A percentile compares a stretch with the other conserved stretches of the same genome.
phyloP scores from a whole-genome alignment of 805 yeast species.

The Candida quercuum region DNA sequence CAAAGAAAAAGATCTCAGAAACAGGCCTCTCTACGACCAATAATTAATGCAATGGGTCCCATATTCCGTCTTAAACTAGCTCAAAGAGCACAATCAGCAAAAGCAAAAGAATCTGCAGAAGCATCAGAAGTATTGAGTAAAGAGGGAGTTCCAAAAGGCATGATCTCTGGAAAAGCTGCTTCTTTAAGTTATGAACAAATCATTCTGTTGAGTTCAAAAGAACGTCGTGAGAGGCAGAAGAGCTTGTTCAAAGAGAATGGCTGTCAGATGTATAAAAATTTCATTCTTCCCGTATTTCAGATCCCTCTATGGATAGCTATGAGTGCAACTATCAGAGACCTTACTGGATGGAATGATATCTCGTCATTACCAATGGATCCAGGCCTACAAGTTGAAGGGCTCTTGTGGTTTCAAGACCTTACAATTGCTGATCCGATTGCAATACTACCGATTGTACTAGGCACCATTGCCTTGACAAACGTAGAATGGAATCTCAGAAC shows the following conservation, averaged over 20 bases:
- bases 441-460: constrained; percentile 65
- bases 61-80: constrained; percentile 54
- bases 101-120: constrained; percentile 24
- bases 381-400: constrained; percentile 45
- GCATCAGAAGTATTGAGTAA: constrained; percentile 8
- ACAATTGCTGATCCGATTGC: constrained; percentile 56
- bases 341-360: constrained; percentile 52
- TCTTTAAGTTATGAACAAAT: constrained; percentile 74
- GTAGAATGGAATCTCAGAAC: constrained; percentile 78
- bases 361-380: constrained; percentile 42
- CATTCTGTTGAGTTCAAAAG: constrained; percentile 66
- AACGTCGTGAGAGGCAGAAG: constrained; percentile 70
- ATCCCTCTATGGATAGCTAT: constrained; percentile 83
- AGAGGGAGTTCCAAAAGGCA: constrained; percentile 4
- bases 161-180: constrained; percentile 20
- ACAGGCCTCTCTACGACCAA: constrained; percentile 68
- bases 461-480: constrained; percentile 66
- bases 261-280: constrained; percentile 79
- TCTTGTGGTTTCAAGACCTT: constrained; percentile 59
- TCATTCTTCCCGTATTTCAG: constrained; percentile 71
- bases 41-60: constrained; percentile 72
- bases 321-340: constrained; percentile 66
- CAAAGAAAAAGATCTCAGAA: constrained; percentile 66
- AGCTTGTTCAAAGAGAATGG: constrained; percentile 56
- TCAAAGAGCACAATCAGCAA: constrained; percentile 22